A percentile compares a stretch with the other conserved stretches of the same genome.
Conservation (phyloP, 83 land plant species). For the Isoetes engelmannii region DNA sequence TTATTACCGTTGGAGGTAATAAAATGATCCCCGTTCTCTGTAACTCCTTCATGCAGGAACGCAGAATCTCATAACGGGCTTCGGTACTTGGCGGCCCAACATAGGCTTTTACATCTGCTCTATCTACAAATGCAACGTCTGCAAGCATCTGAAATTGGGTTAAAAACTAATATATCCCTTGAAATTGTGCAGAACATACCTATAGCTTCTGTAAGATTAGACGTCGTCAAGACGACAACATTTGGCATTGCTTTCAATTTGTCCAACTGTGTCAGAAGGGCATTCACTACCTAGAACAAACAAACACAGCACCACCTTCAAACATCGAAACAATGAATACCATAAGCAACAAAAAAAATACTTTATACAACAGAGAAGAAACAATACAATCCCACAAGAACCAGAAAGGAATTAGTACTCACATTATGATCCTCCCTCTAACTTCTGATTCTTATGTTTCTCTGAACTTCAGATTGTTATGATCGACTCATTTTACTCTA, state of each 20-base stretch:
- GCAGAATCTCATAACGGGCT: conserved; percentile 83
- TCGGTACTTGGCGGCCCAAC: conserved; percentile 78
- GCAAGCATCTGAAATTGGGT: conserved; percentile 15
- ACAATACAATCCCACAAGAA: neutral
- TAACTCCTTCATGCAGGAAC: conserved; percentile 77
- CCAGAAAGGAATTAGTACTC: too few species aligned
- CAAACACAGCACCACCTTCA: neutral
- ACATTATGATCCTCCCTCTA: too few species aligned
- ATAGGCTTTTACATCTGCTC: conserved; percentile 93
- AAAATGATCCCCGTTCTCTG: conserved; percentile 47
- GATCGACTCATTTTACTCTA: too few species aligned
- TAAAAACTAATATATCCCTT: neutral
- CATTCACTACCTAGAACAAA: conserved; percentile 77
- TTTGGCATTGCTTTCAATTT: conserved; percentile 69
- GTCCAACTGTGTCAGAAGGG: conserved; percentile 87
- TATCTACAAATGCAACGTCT: conserved; percentile 96
- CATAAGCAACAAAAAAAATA: neutral
- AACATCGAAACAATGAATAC: neutral
- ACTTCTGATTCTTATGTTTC: too few species aligned
- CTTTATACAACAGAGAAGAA: neutral
- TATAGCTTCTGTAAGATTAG: conserved; percentile 83
- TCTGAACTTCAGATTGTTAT: too few species aligned
- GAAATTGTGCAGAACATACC: conserved; percentile 32
- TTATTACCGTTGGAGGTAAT: conserved; percentile 3
- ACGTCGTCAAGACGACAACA: conserved; percentile 82